Percentiles rank a stretch among this genome's conserved stretches.
Conservation (phyloP, 352 stramenopile species). For the Globisporangium splendens region DNA sequence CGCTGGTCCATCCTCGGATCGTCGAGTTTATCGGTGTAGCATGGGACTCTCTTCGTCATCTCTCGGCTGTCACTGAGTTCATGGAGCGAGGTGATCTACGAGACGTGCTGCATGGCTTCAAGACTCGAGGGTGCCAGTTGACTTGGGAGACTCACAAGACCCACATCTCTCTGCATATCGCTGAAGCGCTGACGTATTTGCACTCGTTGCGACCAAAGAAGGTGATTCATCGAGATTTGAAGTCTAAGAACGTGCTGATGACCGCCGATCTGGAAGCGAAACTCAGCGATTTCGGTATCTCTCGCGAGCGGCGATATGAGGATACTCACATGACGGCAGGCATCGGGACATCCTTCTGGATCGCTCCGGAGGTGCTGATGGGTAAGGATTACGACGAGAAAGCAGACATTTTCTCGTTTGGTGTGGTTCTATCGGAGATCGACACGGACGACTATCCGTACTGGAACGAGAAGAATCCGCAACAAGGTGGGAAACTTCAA, state of each 20-base stretch:
- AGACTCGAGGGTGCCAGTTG: conserved; percentile 31
- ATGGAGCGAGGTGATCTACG: conserved; percentile 71
- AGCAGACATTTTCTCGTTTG: conserved; percentile 55
- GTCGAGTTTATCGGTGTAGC: conserved; percentile 70
- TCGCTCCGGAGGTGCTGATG: conserved; percentile 58
- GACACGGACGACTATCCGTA: conserved; percentile 62
- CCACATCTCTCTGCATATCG: conserved; percentile 49
- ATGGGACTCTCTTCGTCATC: conserved; percentile 54
- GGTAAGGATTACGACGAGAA: conserved; percentile 53
- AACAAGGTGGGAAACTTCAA: conserved; percentile 27
- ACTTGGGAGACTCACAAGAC: conserved; percentile 57
- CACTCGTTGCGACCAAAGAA: conserved; percentile 56
- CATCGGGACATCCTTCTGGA: conserved; percentile 71
- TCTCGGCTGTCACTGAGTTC: conserved; percentile 63
- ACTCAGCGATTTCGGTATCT: conserved; percentile 76
- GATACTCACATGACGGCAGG: conserved; percentile 69
- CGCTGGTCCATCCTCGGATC: conserved; percentile 50
- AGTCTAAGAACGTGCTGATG: conserved; percentile 28
- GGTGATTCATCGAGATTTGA: conserved; percentile 32
- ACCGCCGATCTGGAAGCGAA: conserved; percentile 58
- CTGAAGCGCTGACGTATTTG: conserved; percentile 57
- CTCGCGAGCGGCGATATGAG: conserved; percentile 44
- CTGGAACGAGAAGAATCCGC: conserved; percentile 52
- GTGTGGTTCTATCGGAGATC: conserved; percentile 50
- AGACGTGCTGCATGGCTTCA: conserved; percentile 46